Evolutionary conservation across 1,139 yeast genomes (phyloP).

Genomic region (Pichia sp.): DNA sequence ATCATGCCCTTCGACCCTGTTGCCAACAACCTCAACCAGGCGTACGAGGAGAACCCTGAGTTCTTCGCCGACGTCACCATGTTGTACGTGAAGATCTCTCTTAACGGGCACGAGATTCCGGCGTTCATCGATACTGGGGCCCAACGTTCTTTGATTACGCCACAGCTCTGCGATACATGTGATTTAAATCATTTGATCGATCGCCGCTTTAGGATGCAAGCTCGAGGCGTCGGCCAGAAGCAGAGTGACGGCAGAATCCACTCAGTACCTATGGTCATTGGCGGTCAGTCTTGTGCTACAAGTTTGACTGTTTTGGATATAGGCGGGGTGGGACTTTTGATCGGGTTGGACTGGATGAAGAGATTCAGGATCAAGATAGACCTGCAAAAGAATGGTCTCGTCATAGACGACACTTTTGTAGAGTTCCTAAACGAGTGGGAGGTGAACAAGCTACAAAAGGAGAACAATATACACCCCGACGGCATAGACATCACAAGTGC

Average conservation of each 20-base stretch:
- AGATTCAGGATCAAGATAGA: constrained; percentile 85
- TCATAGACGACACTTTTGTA: constrained; percentile 54
- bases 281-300: constrained; percentile 65
- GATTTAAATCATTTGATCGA: constrained; percentile 77
- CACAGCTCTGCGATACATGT: constrained; percentile 68
- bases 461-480: constrained; percentile 6
- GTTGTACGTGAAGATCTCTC: constrained; percentile 74
- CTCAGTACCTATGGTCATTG: constrained; percentile 81
- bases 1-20: constrained; percentile 16
- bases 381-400: constrained; percentile 60
- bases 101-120: constrained; percentile 75
- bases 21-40: constrained; percentile 51
- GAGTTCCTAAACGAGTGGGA: constrained; percentile 22
- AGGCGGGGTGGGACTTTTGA: constrained; percentile 49
- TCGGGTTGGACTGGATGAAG: constrained; percentile 78
- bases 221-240: constrained; percentile 85
- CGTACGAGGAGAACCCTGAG: constrained; percentile 87
- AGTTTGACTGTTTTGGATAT: constrained; percentile 80
- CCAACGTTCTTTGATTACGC: constrained; percentile 78
- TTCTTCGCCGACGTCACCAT: constrained; percentile 74
- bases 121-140: constrained; percentile 98
- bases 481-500: not conserved
- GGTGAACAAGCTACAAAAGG: constrained; percentile 22
- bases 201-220: constrained; percentile 73
- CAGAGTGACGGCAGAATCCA: constrained; percentile 81